Evolutionary conservation across 768 basidiomycete genomes (phyloP), one percentile per base, ranked within the genome.

Genomic region (Leccinum pellstonianum): DNA sequence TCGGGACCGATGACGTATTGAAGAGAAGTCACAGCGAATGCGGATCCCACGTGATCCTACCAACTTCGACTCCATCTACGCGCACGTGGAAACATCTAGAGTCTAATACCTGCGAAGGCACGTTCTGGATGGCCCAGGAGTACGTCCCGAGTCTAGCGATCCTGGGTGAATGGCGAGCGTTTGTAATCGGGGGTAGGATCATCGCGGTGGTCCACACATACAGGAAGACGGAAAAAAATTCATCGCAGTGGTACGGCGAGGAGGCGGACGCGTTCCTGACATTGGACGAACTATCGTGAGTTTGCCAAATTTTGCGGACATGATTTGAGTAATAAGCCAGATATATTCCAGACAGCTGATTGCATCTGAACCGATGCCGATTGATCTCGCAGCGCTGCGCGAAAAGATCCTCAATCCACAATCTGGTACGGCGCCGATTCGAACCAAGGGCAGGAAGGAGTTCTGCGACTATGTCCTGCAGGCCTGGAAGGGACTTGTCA

Each of bases 101-200:
- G 4, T 17, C 35, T 35, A 5, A 51, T 17, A 31, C 9, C 3
- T 9, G 29, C 9, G 17, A 31, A 3, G 27, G 27, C 7, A 31
- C 29, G 12, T 54, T 63, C 9, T 63, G 56, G 62, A 50, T 60
- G 52, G 25, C 55, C 0, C 59, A 60, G 35, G 62, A 58, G 5
- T 61, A 63, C 14, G 47, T 63, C 0, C 10, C 2, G 0, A 61
- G 56, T 21, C 10, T 61, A 4, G 25, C 7, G 0, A 0, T 11
- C 2, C 15, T 58, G 0, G 57, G 57, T 0, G 57, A 63, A 7
- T 61, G 57, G 59, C 55, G 57, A 47, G 54, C 46, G 0, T 54
- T 63, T 3, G 21, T 64, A 0, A n/a, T 61, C 2, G 47, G 54
- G 0, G 54, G 60, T 0, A 21, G 11, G 5, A 58, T 64, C 0